Base-by-base conservation (phyloP, 78 protist species). In the Dictyostelium firmibasis region DNA sequence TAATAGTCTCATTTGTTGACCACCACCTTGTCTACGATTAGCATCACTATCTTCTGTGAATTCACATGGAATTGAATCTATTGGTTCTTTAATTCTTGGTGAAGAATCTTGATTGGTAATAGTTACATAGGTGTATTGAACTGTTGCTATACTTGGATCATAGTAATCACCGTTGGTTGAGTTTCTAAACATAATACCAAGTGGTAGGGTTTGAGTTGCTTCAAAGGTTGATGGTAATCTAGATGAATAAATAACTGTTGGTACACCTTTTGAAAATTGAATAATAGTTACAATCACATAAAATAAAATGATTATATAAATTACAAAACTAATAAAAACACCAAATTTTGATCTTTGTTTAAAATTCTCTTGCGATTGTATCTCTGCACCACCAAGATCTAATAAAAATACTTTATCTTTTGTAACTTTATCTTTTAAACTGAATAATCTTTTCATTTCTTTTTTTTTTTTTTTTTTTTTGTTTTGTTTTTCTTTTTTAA, bases 201-300 rank as follows among this genome's bases (percentile, higher is more conserved):
- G 23, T 29, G 29, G 33, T 35, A 85, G 82, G 47, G 94, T 81
- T 60, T 13, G 25, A 9, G 67, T 69, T 44, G 85, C 76, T 33
- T 44, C 33, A 89, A 44, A 89, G 9, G n/a, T 18, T 13, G 94
- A 89, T 62, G 94, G 87, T 33, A 62, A 13, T 20, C 41, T 27
- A 8, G 87, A 70, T 27, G 83, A 79, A 36, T 75, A 75, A 69
- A 89, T 89, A 67, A 89, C 83, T 27, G 94, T 60, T 23, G 94
- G 94, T 25, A 87, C 78, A 87, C 93, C 93, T 41, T 86, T 77
- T 60, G 93, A 53, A 43, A 86, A 77, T 77, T 86, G 84, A 53
- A 50, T 14, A 16, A 78, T 57, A 14, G 93, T 77, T 10, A 86
- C 36, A 27, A 70, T 70, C 23, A 89, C 43, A 81, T 79, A 89